These are phyloP conservation scores for Penicillium manginii DNA, from an alignment of 495 filamentous ascomycete genomes.

Conservation along the genomic window DNA sequence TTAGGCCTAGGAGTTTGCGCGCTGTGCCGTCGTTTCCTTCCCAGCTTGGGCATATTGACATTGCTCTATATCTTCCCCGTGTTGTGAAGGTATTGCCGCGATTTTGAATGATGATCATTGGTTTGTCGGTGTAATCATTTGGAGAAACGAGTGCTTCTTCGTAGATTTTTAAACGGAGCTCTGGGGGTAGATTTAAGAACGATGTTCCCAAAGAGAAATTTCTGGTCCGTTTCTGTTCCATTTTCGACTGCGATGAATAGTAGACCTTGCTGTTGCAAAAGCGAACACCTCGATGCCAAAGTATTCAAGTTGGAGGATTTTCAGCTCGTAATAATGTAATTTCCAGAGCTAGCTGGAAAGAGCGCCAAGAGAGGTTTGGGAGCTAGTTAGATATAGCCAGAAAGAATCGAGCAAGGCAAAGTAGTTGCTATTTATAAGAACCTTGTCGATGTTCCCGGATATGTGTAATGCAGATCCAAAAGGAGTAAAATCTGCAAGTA, in stretches of 20 bases:
- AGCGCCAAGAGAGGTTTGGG: too few relatives aligned
- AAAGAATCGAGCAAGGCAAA: not conserved
- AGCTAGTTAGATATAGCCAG: not conserved
- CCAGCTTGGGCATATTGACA: slow-evolving; percentile 46
- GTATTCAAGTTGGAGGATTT: too few relatives aligned
- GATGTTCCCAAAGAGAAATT: slow-evolving; percentile 9
- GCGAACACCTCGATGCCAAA: too few relatives aligned
- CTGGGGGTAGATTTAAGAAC: slow-evolving; percentile 38
- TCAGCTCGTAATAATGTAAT: too few relatives aligned
- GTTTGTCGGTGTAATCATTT: slow-evolving; percentile 42
- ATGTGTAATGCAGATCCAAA: not conserved
- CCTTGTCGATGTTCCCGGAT: not conserved
- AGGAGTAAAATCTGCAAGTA: not conserved
- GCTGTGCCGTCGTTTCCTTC: slow-evolving; percentile 36
- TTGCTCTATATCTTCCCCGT: slow-evolving; percentile 35
- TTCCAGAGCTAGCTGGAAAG: too few relatives aligned
- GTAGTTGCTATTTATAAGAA: not conserved
- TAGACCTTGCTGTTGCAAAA: too few relatives aligned
- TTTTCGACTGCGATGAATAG: not conserved
- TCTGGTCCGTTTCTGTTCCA: not conserved
- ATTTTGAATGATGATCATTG: slow-evolving; percentile 41
- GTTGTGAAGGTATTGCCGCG: slow-evolving; percentile 38
- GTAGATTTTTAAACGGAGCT: slow-evolving; percentile 49
- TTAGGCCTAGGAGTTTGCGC: slow-evolving; percentile 34
- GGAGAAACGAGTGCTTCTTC: slow-evolving; percentile 40